A percentile compares a stretch with the other conserved stretches of the same genome.
These are phyloP conservation scores for Carallia pectinifolia DNA, from an alignment of 345 rosid species.

Conservation along the genomic window DNA sequence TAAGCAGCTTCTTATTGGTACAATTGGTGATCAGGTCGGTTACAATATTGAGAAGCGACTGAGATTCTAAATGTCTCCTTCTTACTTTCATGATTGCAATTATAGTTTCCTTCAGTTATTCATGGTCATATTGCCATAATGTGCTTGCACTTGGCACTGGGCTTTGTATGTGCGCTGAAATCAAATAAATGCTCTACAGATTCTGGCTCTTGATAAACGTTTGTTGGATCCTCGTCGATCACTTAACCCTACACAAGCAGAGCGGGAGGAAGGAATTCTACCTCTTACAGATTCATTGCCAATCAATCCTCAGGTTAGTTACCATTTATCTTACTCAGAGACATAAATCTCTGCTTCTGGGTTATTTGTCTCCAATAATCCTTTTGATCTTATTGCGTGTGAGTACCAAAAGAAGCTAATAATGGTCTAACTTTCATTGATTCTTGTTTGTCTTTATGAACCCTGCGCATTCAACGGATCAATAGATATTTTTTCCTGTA, in stretches of 20 bases:
- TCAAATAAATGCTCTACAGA: constrained; percentile 35
- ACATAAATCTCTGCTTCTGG: too few species aligned
- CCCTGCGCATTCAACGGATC: neutral
- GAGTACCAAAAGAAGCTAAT: neutral
- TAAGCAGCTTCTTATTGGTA: constrained; percentile 97
- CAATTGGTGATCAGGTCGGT: constrained; percentile 80
- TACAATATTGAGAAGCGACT: constrained; percentile 3
- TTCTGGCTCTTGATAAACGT: constrained; percentile 88
- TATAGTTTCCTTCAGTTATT: neutral
- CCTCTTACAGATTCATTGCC: constrained; percentile 93
- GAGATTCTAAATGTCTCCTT: neutral
- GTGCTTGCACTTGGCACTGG: neutral
- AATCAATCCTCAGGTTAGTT: constrained; percentile 82
- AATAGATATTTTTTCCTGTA: too few species aligned
- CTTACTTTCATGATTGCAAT: neutral
- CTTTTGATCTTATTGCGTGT: neutral
- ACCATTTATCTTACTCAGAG: constrained; percentile 10
- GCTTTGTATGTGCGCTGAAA: neutral
- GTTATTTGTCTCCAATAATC: too few species aligned
- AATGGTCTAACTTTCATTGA: neutral
- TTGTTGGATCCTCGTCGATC: constrained; percentile 93
- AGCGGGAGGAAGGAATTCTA: constrained; percentile 92
- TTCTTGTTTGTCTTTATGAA: neutral
- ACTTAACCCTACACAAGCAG: constrained; percentile 90
- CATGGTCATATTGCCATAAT: neutral